These are phyloP conservation scores for Saxophila tyrrhenica DNA, from an alignment of 495 filamentous ascomycete species.

Conservation along the genomic window DNA sequence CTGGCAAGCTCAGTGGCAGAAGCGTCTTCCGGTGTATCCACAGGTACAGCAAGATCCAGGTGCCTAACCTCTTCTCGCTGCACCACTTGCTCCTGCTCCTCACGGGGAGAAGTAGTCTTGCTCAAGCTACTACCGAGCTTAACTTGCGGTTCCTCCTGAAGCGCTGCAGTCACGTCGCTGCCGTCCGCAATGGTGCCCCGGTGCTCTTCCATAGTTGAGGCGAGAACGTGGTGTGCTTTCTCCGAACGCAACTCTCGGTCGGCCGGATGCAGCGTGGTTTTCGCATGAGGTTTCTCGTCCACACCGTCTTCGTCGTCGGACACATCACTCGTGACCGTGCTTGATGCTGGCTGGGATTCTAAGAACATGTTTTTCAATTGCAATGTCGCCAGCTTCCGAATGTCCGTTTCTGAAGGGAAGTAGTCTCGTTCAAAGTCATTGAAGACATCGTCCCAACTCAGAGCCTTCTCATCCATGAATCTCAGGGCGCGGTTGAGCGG, in stretches of 20 bases:
- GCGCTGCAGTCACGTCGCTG: not conserved
- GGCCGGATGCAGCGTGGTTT: not conserved
- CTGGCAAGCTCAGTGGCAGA: not conserved
- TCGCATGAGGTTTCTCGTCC: not conserved
- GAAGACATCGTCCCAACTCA: slow-evolving; percentile 87
- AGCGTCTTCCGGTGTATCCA: slow-evolving; percentile 18
- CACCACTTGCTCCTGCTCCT: slow-evolving; percentile 26
- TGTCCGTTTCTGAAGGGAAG: slow-evolving; percentile 95
- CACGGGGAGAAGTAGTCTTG: slow-evolving; percentile 21
- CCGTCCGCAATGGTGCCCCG: slow-evolving; percentile 15
- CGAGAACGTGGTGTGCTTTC: slow-evolving; percentile 55
- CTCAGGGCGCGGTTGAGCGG: slow-evolving; percentile 80
- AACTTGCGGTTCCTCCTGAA: not conserved
- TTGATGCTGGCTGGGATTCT: slow-evolving; percentile 35
- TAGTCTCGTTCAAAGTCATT: slow-evolving; percentile 84
- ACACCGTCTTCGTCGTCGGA: slow-evolving; percentile 14
- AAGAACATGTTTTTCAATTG: slow-evolving; percentile 94
- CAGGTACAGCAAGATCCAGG: slow-evolving; percentile 58
- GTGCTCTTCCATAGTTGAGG: slow-evolving; percentile 60
- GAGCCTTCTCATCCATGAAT: slow-evolving; percentile 81
- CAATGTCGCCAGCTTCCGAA: slow-evolving; percentile 75
- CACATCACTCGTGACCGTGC: slow-evolving; percentile 12
- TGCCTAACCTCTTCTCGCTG: slow-evolving; percentile 48
- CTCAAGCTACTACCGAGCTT: slow-evolving; percentile 1
- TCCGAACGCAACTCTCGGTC: slow-evolving; percentile 5